Conservation (phyloP, 78 protist genomes). For the Cavenderia fasciculata region DNA sequence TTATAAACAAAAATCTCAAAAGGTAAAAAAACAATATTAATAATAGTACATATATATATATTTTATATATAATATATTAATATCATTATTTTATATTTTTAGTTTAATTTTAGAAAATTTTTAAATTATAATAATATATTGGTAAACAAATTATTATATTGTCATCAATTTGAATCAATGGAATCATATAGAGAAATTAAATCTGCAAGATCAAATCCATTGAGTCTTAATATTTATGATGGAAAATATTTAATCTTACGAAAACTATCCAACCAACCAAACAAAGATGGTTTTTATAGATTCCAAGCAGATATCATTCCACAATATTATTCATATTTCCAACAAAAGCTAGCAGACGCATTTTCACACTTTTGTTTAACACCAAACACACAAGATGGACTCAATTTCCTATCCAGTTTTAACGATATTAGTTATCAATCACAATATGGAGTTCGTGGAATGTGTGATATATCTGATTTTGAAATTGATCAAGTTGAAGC, state of each 20-base stretch:
- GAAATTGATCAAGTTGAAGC: too few species aligned
- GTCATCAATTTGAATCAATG: slow-evolving; percentile 51
- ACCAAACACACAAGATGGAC: not conserved
- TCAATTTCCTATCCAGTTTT: not conserved
- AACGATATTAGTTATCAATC: too few species aligned
- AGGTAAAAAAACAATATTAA: too few species aligned
- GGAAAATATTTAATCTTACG: slow-evolving; percentile 13
- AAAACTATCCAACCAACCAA: not conserved
- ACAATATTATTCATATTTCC: not conserved
- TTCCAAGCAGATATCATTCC: not conserved
- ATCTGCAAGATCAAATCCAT: slow-evolving; percentile 22
- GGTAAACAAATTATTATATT: slow-evolving; percentile 3
- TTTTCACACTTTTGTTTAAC: slow-evolving; percentile 3
- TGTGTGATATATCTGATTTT: too few species aligned
- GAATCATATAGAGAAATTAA: slow-evolving; percentile 20
- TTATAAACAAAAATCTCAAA: not conserved
- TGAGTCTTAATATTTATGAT: slow-evolving; percentile 9
- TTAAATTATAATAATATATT: not conserved
- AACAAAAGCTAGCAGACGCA: not conserved
- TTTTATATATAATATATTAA: not conserved
- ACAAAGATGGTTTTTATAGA: not conserved
- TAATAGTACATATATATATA: too few species aligned
- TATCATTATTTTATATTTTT: not conserved
- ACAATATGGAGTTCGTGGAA: too few species aligned
- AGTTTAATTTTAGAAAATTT: not conserved